These are phyloP conservation scores for Sutorius eximius DNA, from an alignment of 1,284 basidiomycete species.

Conservation along the genomic window DNA sequence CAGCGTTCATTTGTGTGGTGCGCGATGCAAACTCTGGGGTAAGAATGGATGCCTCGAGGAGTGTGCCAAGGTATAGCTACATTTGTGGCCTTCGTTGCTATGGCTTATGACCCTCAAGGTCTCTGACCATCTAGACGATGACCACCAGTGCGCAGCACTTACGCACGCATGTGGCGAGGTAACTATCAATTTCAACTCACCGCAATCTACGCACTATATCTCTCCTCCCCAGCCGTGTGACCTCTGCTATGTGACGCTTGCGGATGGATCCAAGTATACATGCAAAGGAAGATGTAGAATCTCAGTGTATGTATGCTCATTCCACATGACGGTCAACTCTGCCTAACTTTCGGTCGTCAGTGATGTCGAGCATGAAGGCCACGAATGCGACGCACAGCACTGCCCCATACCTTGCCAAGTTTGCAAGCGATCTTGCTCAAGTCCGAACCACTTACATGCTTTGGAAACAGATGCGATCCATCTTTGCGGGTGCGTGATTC, in stretches of 20 bases:
- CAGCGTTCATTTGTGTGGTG: slow-evolving; percentile 48
- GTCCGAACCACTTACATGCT: slow-evolving; percentile 51
- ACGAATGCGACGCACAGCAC: slow-evolving; percentile 47
- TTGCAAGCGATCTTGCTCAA: slow-evolving; percentile 50
- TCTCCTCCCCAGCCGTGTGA: slow-evolving; percentile 44
- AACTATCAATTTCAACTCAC: slow-evolving; percentile 3
- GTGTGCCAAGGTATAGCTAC: slow-evolving; percentile 45
- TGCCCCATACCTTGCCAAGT: slow-evolving; percentile 54
- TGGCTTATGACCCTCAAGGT: slow-evolving; percentile 34
- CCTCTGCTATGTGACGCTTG: slow-evolving; percentile 33
- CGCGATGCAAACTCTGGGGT: slow-evolving; percentile 40
- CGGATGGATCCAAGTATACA: slow-evolving; percentile 34
- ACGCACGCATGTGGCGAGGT: slow-evolving; percentile 57
- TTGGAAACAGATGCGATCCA: slow-evolving; percentile 44
- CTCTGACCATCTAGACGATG: slow-evolving; percentile 43
- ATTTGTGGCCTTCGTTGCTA: neutral
- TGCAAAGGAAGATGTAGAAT: slow-evolving; percentile 46
- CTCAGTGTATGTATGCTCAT: slow-evolving; percentile 40
- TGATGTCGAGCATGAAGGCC: slow-evolving; percentile 43
- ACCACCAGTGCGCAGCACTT: slow-evolving; percentile 51
- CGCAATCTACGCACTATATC: neutral
- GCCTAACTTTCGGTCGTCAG: slow-evolving; percentile 29
- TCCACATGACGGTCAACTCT: neutral
- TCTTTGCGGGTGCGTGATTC: slow-evolving; percentile 54
- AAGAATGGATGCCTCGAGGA: slow-evolving; percentile 47